These are phyloP conservation scores for Beauveria asiatica DNA, from an alignment of 2,329 filamentous ascomycete species.

Conservation along the genomic window DNA sequence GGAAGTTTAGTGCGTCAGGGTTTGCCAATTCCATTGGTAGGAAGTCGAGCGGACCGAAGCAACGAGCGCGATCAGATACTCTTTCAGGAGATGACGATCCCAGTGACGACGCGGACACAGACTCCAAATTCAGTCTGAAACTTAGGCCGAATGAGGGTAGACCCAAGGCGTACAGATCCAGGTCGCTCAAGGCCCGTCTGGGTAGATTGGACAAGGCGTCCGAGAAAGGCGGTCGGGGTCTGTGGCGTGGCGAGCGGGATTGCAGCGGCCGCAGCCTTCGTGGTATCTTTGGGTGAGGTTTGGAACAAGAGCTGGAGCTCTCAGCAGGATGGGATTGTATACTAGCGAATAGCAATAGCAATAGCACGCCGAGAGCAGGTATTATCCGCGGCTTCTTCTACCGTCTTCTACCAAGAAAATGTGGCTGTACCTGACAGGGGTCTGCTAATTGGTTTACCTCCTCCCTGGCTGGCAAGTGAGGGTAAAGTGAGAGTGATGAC, in stretches of 20 bases:
- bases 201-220: slow-evolving; percentile 4
- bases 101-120: slow-evolving; percentile 1
- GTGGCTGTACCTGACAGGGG: slow-evolving; percentile 9
- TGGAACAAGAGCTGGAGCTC: background rate
- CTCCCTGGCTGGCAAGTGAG: background rate
- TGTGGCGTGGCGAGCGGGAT: slow-evolving; percentile 9
- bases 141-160: background rate
- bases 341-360: slow-evolving; percentile 8
- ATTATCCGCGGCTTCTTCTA: background rate
- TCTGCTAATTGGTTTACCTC: background rate
- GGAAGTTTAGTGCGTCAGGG: slow-evolving; percentile 76
- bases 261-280: slow-evolving; percentile 10
- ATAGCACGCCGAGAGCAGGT: slow-evolving; percentile 1
- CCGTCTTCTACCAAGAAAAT: slow-evolving; percentile 1
- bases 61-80: slow-evolving; percentile 12
- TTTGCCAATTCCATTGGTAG: slow-evolving; percentile 69
- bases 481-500: slow-evolving; percentile 3
- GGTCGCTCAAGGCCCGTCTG: slow-evolving; percentile 8
- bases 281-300: slow-evolving; percentile 9
- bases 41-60: slow-evolving; percentile 50
- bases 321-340: background rate
- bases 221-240: slow-evolving; percentile 1
- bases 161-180: slow-evolving; percentile 3
- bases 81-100: background rate
- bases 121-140: slow-evolving; percentile 1